Evolutionary conservation across 805 yeast genomes (phyloP).

Genomic region (Saturnispora serradocipensis): DNA sequence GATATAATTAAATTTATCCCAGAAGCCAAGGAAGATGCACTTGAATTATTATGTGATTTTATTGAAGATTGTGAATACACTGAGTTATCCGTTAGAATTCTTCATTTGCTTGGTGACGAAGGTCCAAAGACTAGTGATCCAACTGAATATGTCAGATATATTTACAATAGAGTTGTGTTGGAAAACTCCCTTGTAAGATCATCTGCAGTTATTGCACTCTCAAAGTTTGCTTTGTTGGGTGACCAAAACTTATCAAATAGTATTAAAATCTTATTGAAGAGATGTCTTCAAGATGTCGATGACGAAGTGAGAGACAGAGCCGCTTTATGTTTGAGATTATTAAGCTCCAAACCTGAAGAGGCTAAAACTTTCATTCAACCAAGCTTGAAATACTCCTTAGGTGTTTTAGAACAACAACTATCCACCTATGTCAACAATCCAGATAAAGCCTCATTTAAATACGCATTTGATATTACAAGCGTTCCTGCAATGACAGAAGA

Average conservation of each 20-base stretch:
- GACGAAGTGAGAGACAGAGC: constrained; percentile 99
- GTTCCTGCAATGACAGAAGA: constrained; percentile 62
- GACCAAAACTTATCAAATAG: constrained; percentile 60
- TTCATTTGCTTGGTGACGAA: constrained; percentile 87
- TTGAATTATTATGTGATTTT: constrained; percentile 88
- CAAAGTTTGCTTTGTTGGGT: constrained; percentile 78
- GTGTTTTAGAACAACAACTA: constrained; percentile 69
- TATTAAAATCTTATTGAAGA: constrained; percentile 62
- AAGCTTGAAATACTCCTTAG: constrained; percentile 60
- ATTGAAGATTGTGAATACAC: constrained; percentile 98
- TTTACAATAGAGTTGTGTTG: constrained; percentile 91
- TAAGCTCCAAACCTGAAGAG: constrained; percentile 33
- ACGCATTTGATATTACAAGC: constrained; percentile 61
- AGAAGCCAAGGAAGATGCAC: constrained; percentile 68
- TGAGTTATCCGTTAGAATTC: constrained; percentile 84
- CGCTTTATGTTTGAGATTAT: constrained; percentile 67
- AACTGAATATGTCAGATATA: constrained; percentile 86
- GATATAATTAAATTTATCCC: constrained; percentile 87
- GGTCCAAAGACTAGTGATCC: constrained; percentile 87
- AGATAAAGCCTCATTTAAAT: constrained; percentile 36
- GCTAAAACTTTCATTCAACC: constrained; percentile 54
- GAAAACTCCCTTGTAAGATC: constrained; percentile 94
- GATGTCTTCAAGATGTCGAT: constrained; percentile 82
- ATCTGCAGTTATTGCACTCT: constrained; percentile 86
- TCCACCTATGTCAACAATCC: constrained; percentile 52